phyloP scores from a whole-genome alignment of 2,329 filamentous ascomycete genomes.

The Diaporthe sp. region DNA sequence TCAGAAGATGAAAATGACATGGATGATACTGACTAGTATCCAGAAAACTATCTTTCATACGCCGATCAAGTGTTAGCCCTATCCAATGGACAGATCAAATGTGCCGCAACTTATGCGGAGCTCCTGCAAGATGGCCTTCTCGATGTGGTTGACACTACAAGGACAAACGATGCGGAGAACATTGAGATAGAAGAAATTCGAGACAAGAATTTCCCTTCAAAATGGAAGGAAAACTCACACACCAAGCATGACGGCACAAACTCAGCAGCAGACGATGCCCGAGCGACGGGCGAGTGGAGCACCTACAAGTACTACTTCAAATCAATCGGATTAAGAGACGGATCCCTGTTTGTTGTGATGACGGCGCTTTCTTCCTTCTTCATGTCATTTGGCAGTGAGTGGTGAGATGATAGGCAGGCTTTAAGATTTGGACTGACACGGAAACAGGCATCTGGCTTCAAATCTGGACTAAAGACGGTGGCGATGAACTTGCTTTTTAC shows the following conservation, averaged over 20 bases:
- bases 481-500: neutral
- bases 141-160: neutral
- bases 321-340: neutral
- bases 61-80: neutral
- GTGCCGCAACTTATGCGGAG: too few relatives aligned
- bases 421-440: neutral
- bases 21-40: slow-evolving; percentile 50
- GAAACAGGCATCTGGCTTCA: neutral
- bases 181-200: neutral
- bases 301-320: neutral
- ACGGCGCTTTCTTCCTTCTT: neutral
- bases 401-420: neutral
- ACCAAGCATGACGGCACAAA: neutral
- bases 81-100: neutral
- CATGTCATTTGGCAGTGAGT: neutral
- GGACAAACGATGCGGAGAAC: neutral
- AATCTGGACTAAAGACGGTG: neutral
- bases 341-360: neutral
- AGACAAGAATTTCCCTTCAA: neutral
- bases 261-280: neutral
- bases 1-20: too few relatives aligned
- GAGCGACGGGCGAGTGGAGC: neutral
- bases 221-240: neutral
- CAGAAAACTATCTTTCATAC: slow-evolving; percentile 42
- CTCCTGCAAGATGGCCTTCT: neutral